Evolutionary conservation across 2,329 filamentous ascomycete genomes (phyloP).

Genomic region (Claviceps sp.): DNA sequence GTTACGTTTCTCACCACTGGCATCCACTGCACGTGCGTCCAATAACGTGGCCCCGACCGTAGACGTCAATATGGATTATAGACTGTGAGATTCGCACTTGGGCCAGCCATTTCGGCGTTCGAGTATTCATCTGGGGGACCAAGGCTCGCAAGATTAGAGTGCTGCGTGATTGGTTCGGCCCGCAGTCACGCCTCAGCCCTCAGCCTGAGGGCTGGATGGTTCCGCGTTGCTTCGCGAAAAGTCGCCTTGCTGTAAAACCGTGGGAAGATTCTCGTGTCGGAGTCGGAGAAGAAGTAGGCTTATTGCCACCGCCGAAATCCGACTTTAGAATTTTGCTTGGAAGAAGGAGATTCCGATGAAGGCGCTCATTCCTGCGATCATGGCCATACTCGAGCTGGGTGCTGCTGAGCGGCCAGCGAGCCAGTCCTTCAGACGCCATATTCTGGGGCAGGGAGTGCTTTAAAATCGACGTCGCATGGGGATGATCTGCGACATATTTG

Average conservation of each 20-base stretch:
- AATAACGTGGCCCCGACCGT: too few relatives aligned
- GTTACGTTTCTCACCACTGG: neutral
- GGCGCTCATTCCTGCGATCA: slow-evolving; percentile 8
- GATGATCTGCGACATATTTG: slow-evolving; percentile 16
- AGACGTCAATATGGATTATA: too few relatives aligned
- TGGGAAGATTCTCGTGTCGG: neutral
- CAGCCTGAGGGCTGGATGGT: too few relatives aligned
- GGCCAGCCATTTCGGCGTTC: too few relatives aligned
- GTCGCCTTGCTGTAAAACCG: too few relatives aligned
- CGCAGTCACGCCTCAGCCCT: too few relatives aligned
- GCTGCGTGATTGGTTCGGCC: too few relatives aligned
- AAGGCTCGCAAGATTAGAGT: too few relatives aligned
- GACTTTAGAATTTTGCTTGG: slow-evolving; percentile 12
- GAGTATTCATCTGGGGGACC: too few relatives aligned
- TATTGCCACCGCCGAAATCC: neutral
- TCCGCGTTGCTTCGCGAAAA: too few relatives aligned
- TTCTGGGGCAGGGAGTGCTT: slow-evolving; percentile 24
- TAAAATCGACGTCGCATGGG: slow-evolving; percentile 25
- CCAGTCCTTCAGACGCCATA: slow-evolving; percentile 25
- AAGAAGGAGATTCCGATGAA: slow-evolving; percentile 12
- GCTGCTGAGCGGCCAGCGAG: slow-evolving; percentile 26
- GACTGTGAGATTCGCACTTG: too few relatives aligned
- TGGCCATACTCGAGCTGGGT: neutral
- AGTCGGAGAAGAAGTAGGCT: neutral
- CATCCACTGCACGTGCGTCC: too few relatives aligned